These are phyloP conservation scores for Lipomyces sp. DNA, from an alignment of 805 yeast species.

Conservation along the genomic window DNA sequence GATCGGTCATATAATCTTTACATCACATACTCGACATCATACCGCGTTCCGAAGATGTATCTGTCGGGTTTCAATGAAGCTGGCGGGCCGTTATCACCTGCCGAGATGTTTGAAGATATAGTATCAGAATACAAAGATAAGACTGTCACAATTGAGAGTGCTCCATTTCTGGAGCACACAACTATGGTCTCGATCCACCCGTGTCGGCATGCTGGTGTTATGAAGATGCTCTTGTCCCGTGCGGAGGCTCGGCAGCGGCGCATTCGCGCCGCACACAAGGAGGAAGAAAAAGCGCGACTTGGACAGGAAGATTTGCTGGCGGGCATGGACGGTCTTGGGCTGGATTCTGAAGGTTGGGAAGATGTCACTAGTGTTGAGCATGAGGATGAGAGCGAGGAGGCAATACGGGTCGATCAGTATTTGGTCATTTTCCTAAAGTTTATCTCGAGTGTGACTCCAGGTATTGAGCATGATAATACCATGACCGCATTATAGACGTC, in stretches of 20 bases:
- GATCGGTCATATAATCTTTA: conserved; percentile 80
- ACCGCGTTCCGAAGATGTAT: conserved; percentile 93
- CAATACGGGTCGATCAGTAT: conserved; percentile 88
- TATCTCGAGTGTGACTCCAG: conserved; percentile 96
- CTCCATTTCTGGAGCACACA: conserved; percentile 75
- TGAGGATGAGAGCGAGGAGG: conserved; percentile 60
- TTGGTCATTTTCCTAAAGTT: conserved; percentile 87
- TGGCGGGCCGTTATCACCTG: conserved; percentile 85
- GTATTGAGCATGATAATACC: conserved; percentile 97
- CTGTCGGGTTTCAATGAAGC: conserved; percentile 81
- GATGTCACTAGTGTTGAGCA: conserved; percentile 37
- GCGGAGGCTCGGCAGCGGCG: conserved; percentile 53
- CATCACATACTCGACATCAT: conserved; percentile 91
- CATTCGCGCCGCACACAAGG: conserved; percentile 19
- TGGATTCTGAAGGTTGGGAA: conserved; percentile 42
- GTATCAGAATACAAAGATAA: conserved; percentile 89
- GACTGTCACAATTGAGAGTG: conserved; percentile 92
- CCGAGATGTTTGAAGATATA: conserved; percentile 93
- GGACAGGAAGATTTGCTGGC: conserved; percentile 25
- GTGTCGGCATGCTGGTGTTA: conserved; percentile 91
- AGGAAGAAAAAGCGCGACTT: conserved; percentile 12
- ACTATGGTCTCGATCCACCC: conserved; percentile 92
- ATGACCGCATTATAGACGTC: conserved; percentile 73
- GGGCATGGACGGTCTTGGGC: conserved; percentile 45
- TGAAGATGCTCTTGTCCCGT: conserved; percentile 81